phyloP scores from a whole-genome alignment of 306 rosid genomes.

The Gastrolobium villosum region DNA sequence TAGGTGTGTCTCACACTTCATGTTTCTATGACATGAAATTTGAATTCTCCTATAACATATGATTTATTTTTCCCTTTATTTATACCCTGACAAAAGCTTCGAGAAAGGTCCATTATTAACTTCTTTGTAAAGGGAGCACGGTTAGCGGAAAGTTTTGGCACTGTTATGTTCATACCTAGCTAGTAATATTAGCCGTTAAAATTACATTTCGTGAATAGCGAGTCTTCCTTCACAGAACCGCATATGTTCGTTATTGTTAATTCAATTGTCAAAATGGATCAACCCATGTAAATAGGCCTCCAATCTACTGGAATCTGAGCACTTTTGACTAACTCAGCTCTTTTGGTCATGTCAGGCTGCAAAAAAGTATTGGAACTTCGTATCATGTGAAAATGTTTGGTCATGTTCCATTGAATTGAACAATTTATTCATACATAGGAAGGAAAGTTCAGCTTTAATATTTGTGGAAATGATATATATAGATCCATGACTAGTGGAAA shows the following conservation, averaged over 20 bases:
- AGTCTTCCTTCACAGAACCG: slow-evolving; percentile 27
- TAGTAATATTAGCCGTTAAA: slow-evolving; percentile 35
- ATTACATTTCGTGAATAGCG: background rate
- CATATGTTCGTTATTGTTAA: background rate
- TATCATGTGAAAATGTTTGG: slow-evolving; percentile 21
- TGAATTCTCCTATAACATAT: too few relatives aligned
- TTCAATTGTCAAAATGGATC: slow-evolving; percentile 35
- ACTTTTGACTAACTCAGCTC: slow-evolving; percentile 42
- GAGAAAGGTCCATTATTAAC: slow-evolving; percentile 70
- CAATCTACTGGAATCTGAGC: slow-evolving; percentile 33
- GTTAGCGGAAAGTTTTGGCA: slow-evolving; percentile 36
- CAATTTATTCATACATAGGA: background rate
- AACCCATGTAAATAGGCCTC: background rate
- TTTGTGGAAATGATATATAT: slow-evolving; percentile 5
- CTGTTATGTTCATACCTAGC: slow-evolving; percentile 7
- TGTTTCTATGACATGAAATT: too few relatives aligned
- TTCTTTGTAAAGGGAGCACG: slow-evolving; percentile 48
- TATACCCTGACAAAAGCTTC: slow-evolving; percentile 57
- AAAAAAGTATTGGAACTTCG: slow-evolving; percentile 5
- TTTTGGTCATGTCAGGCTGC: slow-evolving; percentile 25
- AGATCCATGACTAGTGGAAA: background rate
- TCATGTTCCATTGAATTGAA: slow-evolving; percentile 40
- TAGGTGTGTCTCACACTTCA: too few relatives aligned
- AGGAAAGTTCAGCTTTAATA: slow-evolving; percentile 20
- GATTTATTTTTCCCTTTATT: too few relatives aligned